These are phyloP conservation scores for Neurospora terricola DNA, from an alignment of 495 filamentous ascomycete genomes.

Conservation along the genomic window DNA sequence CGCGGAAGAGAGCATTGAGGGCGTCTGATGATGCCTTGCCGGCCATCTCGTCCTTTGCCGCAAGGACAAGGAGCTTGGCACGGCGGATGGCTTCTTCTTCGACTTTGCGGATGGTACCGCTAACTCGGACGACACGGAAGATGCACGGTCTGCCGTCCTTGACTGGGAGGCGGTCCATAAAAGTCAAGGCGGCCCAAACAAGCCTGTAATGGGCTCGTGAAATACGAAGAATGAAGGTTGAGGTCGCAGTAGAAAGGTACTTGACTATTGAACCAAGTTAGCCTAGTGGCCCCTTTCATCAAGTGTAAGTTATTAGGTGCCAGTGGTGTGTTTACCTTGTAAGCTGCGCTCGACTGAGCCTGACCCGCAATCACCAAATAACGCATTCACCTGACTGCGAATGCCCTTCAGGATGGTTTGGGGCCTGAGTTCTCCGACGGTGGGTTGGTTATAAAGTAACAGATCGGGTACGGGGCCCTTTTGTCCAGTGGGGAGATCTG, in stretches of 20 bases:
- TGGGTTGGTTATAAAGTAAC: slow-evolving; percentile 68
- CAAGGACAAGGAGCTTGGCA: slow-evolving; percentile 59
- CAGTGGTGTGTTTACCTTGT: slow-evolving; percentile 39
- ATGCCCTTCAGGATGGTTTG: slow-evolving; percentile 56
- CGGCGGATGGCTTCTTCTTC: slow-evolving; percentile 80
- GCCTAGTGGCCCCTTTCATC: not conserved
- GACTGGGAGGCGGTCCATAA: slow-evolving; percentile 61
- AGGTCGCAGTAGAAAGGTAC: slow-evolving; percentile 86
- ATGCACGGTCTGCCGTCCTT: slow-evolving; percentile 52
- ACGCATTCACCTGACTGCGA: slow-evolving; percentile 50
- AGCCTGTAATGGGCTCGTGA: slow-evolving; percentile 70
- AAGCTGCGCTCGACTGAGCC: slow-evolving; percentile 57
- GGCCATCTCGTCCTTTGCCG: slow-evolving; percentile 39
- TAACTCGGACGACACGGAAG: slow-evolving; percentile 81
- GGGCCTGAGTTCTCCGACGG: slow-evolving; percentile 52
- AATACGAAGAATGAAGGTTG: slow-evolving; percentile 79
- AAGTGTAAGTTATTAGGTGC: not conserved
- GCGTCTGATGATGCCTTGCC: slow-evolving; percentile 21
- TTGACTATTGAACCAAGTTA: slow-evolving; percentile 51
- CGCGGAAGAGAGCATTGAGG: slow-evolving; percentile 33
- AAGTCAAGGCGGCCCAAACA: slow-evolving; percentile 81
- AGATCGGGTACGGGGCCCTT: slow-evolving; percentile 38
- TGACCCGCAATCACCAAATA: slow-evolving; percentile 89
- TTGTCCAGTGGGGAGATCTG: slow-evolving; percentile 39
- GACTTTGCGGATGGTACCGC: slow-evolving; percentile 84